phyloP scores from a whole-genome alignment of 176 grass and related monocot genomes.

The Bolboschoenus planiculmis region DNA sequence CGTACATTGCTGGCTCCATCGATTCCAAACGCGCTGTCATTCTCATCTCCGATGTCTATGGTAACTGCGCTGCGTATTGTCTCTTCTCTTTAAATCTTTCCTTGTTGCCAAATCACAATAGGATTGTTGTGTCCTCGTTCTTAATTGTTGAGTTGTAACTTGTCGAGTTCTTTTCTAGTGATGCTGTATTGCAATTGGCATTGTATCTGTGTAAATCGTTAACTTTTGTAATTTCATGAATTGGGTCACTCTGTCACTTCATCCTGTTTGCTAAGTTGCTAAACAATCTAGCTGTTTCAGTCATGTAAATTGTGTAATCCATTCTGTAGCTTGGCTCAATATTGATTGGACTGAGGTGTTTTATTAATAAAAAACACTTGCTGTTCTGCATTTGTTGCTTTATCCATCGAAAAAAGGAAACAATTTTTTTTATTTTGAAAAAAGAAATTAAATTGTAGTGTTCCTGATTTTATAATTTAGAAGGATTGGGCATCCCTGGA shows the following conservation, averaged over 20 bases:
- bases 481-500: not conserved
- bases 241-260: not conserved
- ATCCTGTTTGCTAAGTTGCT: not conserved
- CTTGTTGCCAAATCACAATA: not conserved
- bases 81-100: not conserved
- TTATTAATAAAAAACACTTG: not conserved
- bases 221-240: no score
- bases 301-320: not conserved
- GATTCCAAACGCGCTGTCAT: constrained; percentile 44
- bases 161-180: not conserved
- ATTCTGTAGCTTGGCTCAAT: not conserved
- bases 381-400: not conserved
- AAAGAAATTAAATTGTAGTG: not conserved
- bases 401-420: not conserved
- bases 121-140: not conserved
- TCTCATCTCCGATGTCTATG: constrained; percentile 68
- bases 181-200: not conserved
- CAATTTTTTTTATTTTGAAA: not conserved
- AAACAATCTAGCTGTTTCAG: not conserved
- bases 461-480: not conserved
- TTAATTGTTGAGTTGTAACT: not conserved
- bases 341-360: not conserved
- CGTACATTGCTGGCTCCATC: constrained; percentile 43
- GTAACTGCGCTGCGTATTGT: not conserved
- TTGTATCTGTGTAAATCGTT: not conserved